Evolutionary conservation across 192 early-diverging fungal species (phyloP).

Genomic region (Coemansia guatemalensis): DNA sequence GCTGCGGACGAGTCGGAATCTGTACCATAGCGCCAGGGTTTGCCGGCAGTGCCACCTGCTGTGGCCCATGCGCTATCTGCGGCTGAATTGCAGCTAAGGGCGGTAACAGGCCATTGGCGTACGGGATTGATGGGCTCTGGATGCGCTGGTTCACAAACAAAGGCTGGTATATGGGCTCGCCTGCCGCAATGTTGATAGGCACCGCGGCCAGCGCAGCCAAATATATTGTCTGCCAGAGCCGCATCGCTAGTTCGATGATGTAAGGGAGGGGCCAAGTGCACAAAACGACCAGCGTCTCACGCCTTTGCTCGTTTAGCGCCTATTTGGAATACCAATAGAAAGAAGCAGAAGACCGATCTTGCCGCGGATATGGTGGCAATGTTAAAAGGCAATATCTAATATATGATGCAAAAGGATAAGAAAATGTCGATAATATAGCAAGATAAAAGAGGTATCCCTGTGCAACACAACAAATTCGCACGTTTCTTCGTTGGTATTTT

Average conservation of each 20-base stretch:
- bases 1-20: no score
- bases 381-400: no score
- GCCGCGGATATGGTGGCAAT: no score
- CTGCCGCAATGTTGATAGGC: background rate
- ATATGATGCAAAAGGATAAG: no score
- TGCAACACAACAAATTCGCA: no score
- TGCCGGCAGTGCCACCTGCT: no score
- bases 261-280: background rate
- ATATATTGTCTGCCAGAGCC: constrained; percentile 1
- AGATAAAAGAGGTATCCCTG: no score
- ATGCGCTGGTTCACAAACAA: background rate
- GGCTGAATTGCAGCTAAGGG: background rate
- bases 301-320: background rate
- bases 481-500: no score
- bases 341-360: background rate
- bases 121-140: background rate
- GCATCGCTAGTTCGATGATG: background rate
- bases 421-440: no score
- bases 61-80: background rate
- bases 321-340: background rate
- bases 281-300: background rate
- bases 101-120: background rate
- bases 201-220: constrained; percentile 7
- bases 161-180: constrained; percentile 5
- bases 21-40: no score